Evolutionary conservation across 129 eudicot species (phyloP).

Genomic region (Scalesia atractyloides): DNA sequence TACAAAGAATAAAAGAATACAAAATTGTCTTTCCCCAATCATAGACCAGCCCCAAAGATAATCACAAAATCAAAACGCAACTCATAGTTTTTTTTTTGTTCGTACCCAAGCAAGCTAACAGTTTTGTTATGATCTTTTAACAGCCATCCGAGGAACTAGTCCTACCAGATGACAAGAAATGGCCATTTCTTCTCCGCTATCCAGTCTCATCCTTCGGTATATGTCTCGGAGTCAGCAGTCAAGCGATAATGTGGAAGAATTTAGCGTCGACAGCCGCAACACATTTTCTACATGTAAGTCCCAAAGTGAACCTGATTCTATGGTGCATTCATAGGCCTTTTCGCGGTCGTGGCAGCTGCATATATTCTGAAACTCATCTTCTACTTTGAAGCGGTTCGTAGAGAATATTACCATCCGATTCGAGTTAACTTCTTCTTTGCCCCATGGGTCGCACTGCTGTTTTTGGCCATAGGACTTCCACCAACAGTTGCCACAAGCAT

Average conservation of each 20-base stretch:
- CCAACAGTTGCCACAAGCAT: slow-evolving; percentile 37
- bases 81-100: no score
- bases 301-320: slow-evolving; percentile 46
- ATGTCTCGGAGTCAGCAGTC: slow-evolving; percentile 77
- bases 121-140: background rate
- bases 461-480: slow-evolving; percentile 67
- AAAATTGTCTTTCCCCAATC: no score
- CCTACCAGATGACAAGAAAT: slow-evolving; percentile 67
- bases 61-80: no score
- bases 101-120: background rate
- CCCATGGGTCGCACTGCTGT: slow-evolving; percentile 64
- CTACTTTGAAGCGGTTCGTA: slow-evolving; percentile 82
- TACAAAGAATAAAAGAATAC: no score
- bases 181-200: slow-evolving; percentile 84
- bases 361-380: slow-evolving; percentile 59
- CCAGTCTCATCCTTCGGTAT: slow-evolving; percentile 73
- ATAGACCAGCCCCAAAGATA: no score
- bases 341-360: slow-evolving; percentile 32
- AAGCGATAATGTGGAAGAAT: slow-evolving; percentile 81
- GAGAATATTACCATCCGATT: slow-evolving; percentile 74
- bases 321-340: slow-evolving; percentile 64
- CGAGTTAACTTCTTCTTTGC: slow-evolving; percentile 89
- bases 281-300: slow-evolving; percentile 55
- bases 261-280: slow-evolving; percentile 51
- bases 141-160: slow-evolving; percentile 70